These are phyloP conservation scores for Pyrenophora graminea DNA, from an alignment of 2,329 filamentous ascomycete species.

Conservation along the genomic window DNA sequence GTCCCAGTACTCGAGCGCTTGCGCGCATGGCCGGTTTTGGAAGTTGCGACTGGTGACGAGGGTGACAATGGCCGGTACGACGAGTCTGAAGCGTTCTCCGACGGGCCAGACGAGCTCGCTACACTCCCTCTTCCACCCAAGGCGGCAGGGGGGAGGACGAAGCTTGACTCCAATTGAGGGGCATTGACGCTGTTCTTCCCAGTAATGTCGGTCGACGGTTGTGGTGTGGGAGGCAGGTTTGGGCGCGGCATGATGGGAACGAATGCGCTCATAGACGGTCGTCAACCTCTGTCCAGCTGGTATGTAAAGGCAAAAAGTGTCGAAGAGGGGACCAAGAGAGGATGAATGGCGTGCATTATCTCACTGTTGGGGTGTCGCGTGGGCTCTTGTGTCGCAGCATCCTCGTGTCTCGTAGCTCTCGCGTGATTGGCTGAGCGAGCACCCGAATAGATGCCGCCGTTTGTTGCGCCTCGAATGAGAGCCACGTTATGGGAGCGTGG, in stretches of 20 bases:
- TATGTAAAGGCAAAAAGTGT: conserved; percentile 4
- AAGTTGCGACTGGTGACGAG: conserved; percentile 39
- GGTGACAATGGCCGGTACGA: conserved; percentile 56
- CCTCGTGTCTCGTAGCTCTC: conserved; percentile 20
- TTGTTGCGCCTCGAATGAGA: conserved; percentile 34
- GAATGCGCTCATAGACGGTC: conserved; percentile 22
- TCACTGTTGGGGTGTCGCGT: conserved; percentile 34
- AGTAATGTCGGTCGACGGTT: conserved; percentile 78
- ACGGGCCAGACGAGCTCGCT: conserved; percentile 52
- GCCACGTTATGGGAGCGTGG: conserved; percentile 30
- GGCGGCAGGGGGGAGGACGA: conserved; percentile 78
- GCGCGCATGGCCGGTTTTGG: conserved; percentile 37
- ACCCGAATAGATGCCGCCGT: conserved; percentile 7
- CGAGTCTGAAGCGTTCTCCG: conserved; percentile 56
- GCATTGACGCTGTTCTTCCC: conserved; percentile 69
- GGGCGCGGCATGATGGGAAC: conserved; percentile 65
- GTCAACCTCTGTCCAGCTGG: conserved; percentile 14
- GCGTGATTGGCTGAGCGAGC: conserved; percentile 25
- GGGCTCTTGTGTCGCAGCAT: conserved; percentile 32
- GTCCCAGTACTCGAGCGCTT: conserved; percentile 37
- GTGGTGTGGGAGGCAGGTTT: conserved; percentile 73
- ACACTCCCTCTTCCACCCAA: conserved; percentile 56
- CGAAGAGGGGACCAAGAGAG: conserved; percentile 17
- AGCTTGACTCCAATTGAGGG: conserved; percentile 66
- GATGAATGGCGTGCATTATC: conserved; percentile 23